Conservation (phyloP, 305 asterid genomes). For the Ilex paraguariensis region DNA sequence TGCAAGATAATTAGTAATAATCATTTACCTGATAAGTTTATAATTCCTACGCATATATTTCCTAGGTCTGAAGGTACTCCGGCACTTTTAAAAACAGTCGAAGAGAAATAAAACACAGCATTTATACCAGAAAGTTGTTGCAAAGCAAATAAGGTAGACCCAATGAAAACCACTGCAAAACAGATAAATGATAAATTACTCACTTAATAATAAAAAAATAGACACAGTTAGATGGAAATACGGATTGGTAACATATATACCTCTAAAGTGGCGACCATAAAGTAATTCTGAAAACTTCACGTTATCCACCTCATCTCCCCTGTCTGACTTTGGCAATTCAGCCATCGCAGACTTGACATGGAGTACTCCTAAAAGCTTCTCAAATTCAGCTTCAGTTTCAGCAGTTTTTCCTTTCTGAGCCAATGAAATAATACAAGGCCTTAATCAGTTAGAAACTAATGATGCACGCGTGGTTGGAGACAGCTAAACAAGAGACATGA, state of each 20-base stretch:
- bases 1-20: neutral
- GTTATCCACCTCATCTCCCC: conserved; percentile 54
- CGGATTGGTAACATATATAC: conserved; percentile 20
- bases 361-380: conserved; percentile 71
- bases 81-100: conserved; percentile 78
- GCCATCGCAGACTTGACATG: conserved; percentile 75
- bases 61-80: conserved; percentile 84
- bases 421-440: conserved; percentile 4
- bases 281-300: conserved; percentile 66
- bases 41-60: conserved; percentile 71
- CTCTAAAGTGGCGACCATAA: conserved; percentile 64
- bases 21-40: conserved; percentile 63
- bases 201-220: conserved; percentile 7
- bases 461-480: neutral
- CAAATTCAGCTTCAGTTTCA: conserved; percentile 77
- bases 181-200: conserved; percentile 9
- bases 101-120: conserved; percentile 92
- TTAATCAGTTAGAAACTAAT: neutral
- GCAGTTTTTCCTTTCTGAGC: conserved; percentile 64
- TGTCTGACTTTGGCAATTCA: conserved; percentile 65
- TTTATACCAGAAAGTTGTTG: conserved; percentile 97
- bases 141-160: conserved; percentile 72
- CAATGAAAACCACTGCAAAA: conserved; percentile 76
- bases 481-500: neutral
- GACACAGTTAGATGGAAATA: neutral